A percentile compares a stretch with the other conserved stretches of the same genome.
These are phyloP conservation scores for Oryza longistaminata DNA, from an alignment of 176 grass and related monocot species.

Conservation along the genomic window DNA sequence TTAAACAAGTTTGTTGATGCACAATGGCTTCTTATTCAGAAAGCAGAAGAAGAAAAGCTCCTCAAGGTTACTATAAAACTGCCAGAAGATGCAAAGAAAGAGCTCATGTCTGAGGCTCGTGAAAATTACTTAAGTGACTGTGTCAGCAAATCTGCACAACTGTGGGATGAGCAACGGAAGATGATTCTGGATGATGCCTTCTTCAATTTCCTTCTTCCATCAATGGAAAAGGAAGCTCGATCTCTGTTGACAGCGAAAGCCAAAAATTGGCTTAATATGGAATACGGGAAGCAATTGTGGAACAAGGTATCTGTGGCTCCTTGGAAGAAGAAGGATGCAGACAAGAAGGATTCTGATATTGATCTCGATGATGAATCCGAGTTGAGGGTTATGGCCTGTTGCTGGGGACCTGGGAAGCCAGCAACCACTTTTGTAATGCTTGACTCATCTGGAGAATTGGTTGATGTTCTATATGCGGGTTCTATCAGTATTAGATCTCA, in stretches of 20 bases:
- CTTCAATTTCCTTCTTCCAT: slow-evolving; percentile 71
- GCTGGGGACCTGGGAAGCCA: slow-evolving; percentile 96
- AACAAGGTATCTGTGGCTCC: slow-evolving; percentile 79
- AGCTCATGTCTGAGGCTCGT: slow-evolving; percentile 73
- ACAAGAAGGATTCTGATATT: slow-evolving; percentile 60
- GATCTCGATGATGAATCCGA: slow-evolving; percentile 76
- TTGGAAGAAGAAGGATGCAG: slow-evolving; percentile 72
- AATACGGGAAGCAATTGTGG: slow-evolving; percentile 86
- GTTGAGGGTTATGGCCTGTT: slow-evolving; percentile 90
- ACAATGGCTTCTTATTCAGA: slow-evolving; percentile 98
- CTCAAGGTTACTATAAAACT: slow-evolving; percentile 90
- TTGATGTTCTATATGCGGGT: slow-evolving; percentile 92
- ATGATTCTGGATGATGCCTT: slow-evolving; percentile 98
- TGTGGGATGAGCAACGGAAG: slow-evolving; percentile 95
- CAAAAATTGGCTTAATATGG: slow-evolving; percentile 79
- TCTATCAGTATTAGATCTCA: slow-evolving; percentile 86
- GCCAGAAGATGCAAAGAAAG: slow-evolving; percentile 71
- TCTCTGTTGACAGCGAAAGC: slow-evolving; percentile 65
- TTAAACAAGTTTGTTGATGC: slow-evolving; percentile 75
- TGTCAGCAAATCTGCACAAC: slow-evolving; percentile 90
- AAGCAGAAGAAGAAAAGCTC: slow-evolving; percentile 95
- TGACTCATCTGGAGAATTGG: slow-evolving; percentile 89
- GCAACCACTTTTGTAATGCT: slow-evolving; percentile 93
- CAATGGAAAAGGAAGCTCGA: slow-evolving; percentile 92
- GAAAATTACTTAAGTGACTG: slow-evolving; percentile 93